These are phyloP conservation scores for Ambrosia artemisiifolia DNA, from an alignment of 129 eudicot genomes.

Conservation along the genomic window DNA sequence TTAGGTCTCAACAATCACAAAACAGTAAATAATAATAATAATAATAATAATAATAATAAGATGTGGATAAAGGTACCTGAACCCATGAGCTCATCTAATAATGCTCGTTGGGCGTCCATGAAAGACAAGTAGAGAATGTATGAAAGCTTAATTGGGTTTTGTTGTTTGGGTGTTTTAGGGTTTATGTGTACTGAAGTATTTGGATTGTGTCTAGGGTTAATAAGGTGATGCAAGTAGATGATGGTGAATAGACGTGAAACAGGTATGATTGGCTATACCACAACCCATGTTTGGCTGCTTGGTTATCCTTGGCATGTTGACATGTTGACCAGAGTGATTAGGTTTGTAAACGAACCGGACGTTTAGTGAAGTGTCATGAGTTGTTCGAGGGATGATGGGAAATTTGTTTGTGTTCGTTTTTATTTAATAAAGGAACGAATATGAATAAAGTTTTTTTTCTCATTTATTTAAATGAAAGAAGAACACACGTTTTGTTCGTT, in stretches of 20 bases:
- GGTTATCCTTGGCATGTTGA: neutral
- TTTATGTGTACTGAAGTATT: neutral
- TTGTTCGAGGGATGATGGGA: no score
- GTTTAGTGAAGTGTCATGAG: no score
- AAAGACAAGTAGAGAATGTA: neutral
- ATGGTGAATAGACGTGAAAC: neutral
- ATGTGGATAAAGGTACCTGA: conserved; percentile 42
- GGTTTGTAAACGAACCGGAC: no score
- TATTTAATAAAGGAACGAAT: no score
- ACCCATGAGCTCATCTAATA: conserved; percentile 98
- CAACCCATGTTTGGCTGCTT: conserved; percentile 2
- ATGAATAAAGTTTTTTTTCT: no score
- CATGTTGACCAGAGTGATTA: neutral
- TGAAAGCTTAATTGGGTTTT: neutral
- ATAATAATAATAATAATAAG: no score
- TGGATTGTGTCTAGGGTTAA: conserved; percentile 27
- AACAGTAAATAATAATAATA: neutral
- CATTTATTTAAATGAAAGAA: no score
- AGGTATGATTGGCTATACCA: conserved; percentile 3
- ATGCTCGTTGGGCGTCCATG: conserved; percentile 98
- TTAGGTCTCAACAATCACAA: no score
- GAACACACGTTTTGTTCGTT: no score
- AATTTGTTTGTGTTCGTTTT: no score
- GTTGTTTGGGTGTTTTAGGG: neutral
- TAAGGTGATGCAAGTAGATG: conserved; percentile 10